Evolutionary conservation across 306 rosid species (phyloP).

Genomic region (Prunus fruticosa): DNA sequence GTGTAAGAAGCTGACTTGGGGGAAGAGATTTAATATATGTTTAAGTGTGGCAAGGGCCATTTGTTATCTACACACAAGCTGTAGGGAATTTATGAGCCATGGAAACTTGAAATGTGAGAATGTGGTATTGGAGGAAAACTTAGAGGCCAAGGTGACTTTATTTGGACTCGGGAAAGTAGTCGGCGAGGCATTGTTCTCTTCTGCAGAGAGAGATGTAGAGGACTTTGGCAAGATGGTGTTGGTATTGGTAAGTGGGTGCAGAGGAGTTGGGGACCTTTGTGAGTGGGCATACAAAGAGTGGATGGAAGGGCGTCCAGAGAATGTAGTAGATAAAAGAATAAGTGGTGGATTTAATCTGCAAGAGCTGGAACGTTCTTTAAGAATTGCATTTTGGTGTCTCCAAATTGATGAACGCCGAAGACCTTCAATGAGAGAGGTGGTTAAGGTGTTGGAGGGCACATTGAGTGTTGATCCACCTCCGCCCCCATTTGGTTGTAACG

Average conservation of each 20-base stretch:
- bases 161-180: slow-evolving; percentile 53
- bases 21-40: slow-evolving; percentile 66
- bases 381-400: slow-evolving; percentile 83
- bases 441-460: slow-evolving; percentile 71
- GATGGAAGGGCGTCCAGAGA: slow-evolving; percentile 44
- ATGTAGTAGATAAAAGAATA: slow-evolving; percentile 54
- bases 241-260: slow-evolving; percentile 47
- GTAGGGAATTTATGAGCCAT: slow-evolving; percentile 75
- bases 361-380: slow-evolving; percentile 58
- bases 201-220: slow-evolving; percentile 61
- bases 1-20: slow-evolving; percentile 68
- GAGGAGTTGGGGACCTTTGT: slow-evolving; percentile 34
- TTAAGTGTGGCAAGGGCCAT: slow-evolving; percentile 63
- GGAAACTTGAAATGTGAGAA: slow-evolving; percentile 64
- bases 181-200: slow-evolving; percentile 36
- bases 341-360: slow-evolving; percentile 34
- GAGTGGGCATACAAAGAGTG: slow-evolving; percentile 65
- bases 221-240: slow-evolving; percentile 70
- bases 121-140: slow-evolving; percentile 60
- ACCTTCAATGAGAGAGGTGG: slow-evolving; percentile 77
- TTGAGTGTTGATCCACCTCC: slow-evolving; percentile 71
- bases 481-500: slow-evolving; percentile 43
- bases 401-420: slow-evolving; percentile 55
- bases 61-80: slow-evolving; percentile 67
- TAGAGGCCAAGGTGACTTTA: slow-evolving; percentile 55